Conservation (phyloP, 1,284 basidiomycete species). For the Amylostereum areolatum region DNA sequence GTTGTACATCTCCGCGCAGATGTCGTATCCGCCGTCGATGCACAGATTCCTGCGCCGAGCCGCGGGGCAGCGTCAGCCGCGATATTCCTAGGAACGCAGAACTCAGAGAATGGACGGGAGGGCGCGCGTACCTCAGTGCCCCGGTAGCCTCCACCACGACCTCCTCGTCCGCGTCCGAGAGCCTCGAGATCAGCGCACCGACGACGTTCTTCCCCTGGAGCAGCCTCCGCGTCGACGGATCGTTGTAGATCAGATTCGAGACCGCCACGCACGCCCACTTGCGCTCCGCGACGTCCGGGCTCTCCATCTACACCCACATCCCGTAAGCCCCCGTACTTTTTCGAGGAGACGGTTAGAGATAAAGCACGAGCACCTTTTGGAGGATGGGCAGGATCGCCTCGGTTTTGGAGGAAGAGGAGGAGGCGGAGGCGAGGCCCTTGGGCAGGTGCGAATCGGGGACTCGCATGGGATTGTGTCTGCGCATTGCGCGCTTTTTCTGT, state of each 20-base stretch:
- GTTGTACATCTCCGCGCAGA: constrained; percentile 95
- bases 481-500: constrained; percentile 75
- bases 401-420: constrained; percentile 66
- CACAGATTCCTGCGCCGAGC: constrained; percentile 69
- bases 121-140: constrained; percentile 58
- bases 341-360: not conserved
- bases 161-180: constrained; percentile 83
- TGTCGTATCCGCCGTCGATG: constrained; percentile 89
- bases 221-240: constrained; percentile 81
- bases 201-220: constrained; percentile 90
- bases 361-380: constrained; percentile 57
- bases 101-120: not conserved
- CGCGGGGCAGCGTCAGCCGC: not conserved
- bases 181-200: constrained; percentile 74
- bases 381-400: constrained; percentile 81
- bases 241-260: constrained; percentile 84
- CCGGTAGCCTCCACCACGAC: constrained; percentile 84
- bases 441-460: constrained; percentile 88
- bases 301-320: constrained; percentile 51
- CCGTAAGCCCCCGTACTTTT: no score
- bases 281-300: constrained; percentile 69
- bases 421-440: constrained; percentile 66
- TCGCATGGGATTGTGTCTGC: constrained; percentile 85
- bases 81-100: not conserved
- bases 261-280: constrained; percentile 93